A percentile compares a stretch with the other conserved stretches of the same genome.
These are phyloP conservation scores for Jasminum sambac DNA, from an alignment of 257 asterid species.

Conservation along the genomic window DNA sequence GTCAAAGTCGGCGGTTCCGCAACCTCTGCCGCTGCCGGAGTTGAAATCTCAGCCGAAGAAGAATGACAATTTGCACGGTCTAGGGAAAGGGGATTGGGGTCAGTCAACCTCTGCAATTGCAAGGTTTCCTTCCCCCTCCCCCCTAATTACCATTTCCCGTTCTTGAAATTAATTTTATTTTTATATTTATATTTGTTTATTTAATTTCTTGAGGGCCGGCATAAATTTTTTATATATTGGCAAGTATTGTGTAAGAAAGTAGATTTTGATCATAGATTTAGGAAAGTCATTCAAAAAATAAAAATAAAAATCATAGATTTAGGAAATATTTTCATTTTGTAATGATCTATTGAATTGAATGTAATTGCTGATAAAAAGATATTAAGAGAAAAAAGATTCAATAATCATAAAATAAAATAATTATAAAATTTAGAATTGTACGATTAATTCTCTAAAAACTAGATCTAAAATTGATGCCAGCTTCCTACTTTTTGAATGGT, in stretches of 20 bases:
- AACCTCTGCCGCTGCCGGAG: slow-evolving; percentile 78
- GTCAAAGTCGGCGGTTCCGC: slow-evolving; percentile 73
- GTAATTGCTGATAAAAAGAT: not conserved
- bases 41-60: slow-evolving; percentile 22
- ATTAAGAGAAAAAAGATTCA: not conserved
- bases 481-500: too few species aligned
- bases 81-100: slow-evolving; percentile 23
- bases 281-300: too few species aligned
- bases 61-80: slow-evolving; percentile 28
- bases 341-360: not conserved
- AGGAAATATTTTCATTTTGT: not conserved
- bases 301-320: too few species aligned
- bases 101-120: slow-evolving; percentile 23
- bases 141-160: not conserved
- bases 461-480: not conserved
- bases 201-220: not conserved
- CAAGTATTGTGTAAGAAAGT: not conserved
- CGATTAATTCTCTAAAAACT: not conserved
- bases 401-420: not conserved
- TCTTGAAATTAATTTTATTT: not conserved
- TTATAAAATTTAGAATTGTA: not conserved
- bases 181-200: not conserved
- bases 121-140: slow-evolving; percentile 39
- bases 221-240: not conserved
- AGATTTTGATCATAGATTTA: not conserved